These are phyloP conservation scores for Xylaria intraflava DNA, from an alignment of 495 filamentous ascomycete species.

Conservation along the genomic window DNA sequence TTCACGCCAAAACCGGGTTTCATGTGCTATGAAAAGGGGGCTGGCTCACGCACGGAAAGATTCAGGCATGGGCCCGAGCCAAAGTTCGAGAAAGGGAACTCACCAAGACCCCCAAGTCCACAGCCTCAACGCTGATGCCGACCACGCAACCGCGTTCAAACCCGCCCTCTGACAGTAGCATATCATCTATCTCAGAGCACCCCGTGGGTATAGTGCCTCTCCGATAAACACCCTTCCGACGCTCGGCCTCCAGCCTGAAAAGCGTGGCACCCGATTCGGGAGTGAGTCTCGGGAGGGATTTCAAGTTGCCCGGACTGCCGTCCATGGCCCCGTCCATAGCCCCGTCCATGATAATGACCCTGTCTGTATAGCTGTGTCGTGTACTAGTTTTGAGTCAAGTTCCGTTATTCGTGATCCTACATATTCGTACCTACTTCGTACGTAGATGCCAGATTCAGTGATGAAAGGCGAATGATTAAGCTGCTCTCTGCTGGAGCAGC, in stretches of 20 bases:
- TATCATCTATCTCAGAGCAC: constrained; percentile 39
- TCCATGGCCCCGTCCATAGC: neutral
- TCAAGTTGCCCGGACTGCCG: neutral
- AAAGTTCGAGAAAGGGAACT: constrained; percentile 16
- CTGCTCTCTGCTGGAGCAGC: too few species aligned
- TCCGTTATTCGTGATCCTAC: too few species aligned
- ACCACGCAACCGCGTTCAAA: constrained; percentile 43
- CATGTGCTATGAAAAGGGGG: neutral
- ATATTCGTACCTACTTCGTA: too few species aligned
- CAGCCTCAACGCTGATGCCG: constrained; percentile 42
- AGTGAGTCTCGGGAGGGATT: constrained; percentile 2
- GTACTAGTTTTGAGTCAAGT: too few species aligned
- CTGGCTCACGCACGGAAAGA: neutral
- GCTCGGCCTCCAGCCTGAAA: constrained; percentile 21
- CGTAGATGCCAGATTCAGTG: too few species aligned
- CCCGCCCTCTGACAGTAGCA: constrained; percentile 38
- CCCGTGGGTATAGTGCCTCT: constrained; percentile 27
- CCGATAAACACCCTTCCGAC: constrained; percentile 8
- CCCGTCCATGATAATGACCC: too few species aligned
- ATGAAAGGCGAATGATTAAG: too few species aligned
- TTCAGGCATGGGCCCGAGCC: neutral
- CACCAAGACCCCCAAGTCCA: constrained; percentile 33
- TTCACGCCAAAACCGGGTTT: neutral
- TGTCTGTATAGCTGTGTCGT: neutral
- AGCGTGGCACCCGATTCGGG: constrained; percentile 21